Base-by-base conservation (phyloP, 2,329 filamentous ascomycete species). In the Aspergillus pseudonomiae region DNA sequence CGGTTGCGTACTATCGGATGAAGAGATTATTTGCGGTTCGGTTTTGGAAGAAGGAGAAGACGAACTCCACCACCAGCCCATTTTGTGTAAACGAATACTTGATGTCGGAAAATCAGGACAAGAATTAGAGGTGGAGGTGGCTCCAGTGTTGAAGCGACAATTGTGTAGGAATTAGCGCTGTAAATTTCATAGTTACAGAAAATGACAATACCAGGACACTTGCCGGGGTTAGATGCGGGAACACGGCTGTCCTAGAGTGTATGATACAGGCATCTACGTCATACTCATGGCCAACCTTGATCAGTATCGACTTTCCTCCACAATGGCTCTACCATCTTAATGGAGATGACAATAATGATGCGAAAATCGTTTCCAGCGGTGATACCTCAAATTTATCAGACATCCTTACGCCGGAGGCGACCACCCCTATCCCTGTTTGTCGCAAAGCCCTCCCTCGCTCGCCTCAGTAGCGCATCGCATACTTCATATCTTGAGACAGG, bases 401-500 rank as follows among this genome's bases (percentile, higher is more conserved):
- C 43, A 30, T 21, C 59, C 30, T 46, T 59, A 28, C 59, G 21
- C 48, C 64, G 57, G 60, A 66, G 30, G 46, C 32, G 11, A 57
- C 39, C 58, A 21, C 45, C 39, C 16, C 39, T 2, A 26, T 5
- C 46, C 16, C 34, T 19, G 2, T 10, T 53, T 14, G 6, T 21
- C 34, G 19, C 48, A 26, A 50, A 45, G 26, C 10, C 19, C 45
- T 28, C 48, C 1, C 39, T 34, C 26, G 56, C 59, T 36, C 57
- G 62, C 26, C 52, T 50, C 34, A 24, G 52, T n/a, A 61, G 60
- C 58, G 60, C 64, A 39, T 67, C 65, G 78, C 61, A 78, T 83
- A 12, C 87, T 85, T 58, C 86, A 88, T 68, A 70, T 50, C 84
- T 91, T 70, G 88, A 91, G 67, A 88, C 88, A 11, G 94, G 95